These are phyloP conservation scores for Globisporangium yorkense DNA, from an alignment of 352 stramenopile genomes.

Conservation along the genomic window DNA sequence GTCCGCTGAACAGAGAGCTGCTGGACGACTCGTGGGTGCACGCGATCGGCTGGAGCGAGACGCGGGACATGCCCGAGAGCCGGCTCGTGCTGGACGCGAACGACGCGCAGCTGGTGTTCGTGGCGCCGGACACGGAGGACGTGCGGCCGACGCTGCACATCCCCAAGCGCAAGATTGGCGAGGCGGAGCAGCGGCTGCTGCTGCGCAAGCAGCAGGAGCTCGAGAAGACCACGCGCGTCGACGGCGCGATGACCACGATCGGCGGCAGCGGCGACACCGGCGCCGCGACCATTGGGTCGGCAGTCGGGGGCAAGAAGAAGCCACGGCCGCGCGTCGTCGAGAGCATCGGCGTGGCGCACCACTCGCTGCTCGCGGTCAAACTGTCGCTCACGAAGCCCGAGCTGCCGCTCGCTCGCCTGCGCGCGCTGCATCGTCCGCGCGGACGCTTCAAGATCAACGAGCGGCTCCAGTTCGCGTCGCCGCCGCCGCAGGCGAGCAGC, in stretches of 20 bases:
- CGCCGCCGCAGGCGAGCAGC: constrained; percentile 23
- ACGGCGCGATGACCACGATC: constrained; percentile 46
- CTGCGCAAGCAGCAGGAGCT: constrained; percentile 65
- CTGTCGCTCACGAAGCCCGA: constrained; percentile 28
- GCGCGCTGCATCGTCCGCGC: constrained; percentile 78
- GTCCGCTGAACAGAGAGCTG: constrained; percentile 10
- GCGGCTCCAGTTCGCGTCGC: constrained; percentile 32
- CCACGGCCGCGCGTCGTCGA: constrained; percentile 82
- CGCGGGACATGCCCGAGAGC: constrained; percentile 1
- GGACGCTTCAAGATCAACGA: constrained; percentile 87
- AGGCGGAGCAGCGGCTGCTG: constrained; percentile 59
- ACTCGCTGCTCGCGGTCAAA: constrained; percentile 82
- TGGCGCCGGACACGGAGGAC: constrained; percentile 27
- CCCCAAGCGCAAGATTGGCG: constrained; percentile 76
- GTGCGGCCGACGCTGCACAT: constrained; percentile 75
- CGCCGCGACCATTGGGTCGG: constrained; percentile 46
- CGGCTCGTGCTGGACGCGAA: constrained; percentile 2
- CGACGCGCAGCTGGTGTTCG: not conserved
- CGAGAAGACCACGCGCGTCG: constrained; percentile 78
- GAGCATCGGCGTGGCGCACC: constrained; percentile 78
- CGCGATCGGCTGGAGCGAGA: constrained; percentile 1
- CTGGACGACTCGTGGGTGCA: not conserved
- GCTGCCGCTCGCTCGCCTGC: constrained; percentile 70
- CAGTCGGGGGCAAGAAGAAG: constrained; percentile 63
- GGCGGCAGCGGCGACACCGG: constrained; percentile 68